Conservation (phyloP, 2,329 filamentous ascomycete genomes). For the Aaosphaeria pasadenensis region DNA sequence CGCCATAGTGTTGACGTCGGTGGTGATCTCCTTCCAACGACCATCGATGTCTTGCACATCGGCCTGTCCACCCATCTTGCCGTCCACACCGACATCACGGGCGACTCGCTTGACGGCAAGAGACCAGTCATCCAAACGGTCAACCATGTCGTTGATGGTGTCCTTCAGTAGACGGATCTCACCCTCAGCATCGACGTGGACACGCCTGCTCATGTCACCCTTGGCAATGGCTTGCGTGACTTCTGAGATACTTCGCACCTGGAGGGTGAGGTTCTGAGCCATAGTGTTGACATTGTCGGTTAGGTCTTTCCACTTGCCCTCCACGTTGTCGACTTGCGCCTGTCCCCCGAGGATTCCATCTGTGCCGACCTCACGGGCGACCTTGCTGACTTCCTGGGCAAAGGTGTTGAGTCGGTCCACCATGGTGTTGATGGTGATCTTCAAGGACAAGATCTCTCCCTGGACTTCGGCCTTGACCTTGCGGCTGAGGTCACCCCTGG, state of each 20-base stretch:
- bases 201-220: constrained; percentile 93
- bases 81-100: constrained; percentile 94
- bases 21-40: constrained; percentile 97
- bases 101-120: constrained; percentile 94
- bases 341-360: constrained; percentile 63
- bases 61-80: constrained; percentile 97
- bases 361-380: constrained; percentile 63
- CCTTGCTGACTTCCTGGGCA: constrained; percentile 64
- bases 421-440: constrained; percentile 79
- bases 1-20: constrained; percentile 89
- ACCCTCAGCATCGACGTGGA: constrained; percentile 90
- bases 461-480: constrained; percentile 53
- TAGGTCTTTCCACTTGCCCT: constrained; percentile 65
- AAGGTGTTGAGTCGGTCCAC: constrained; percentile 63
- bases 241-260: constrained; percentile 87
- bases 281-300: constrained; percentile 68
- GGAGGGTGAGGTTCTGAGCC: constrained; percentile 60
- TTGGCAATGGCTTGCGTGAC: constrained; percentile 94
- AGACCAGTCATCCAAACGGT: constrained; percentile 90
- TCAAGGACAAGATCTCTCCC: constrained; percentile 59
- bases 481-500: constrained; percentile 50
- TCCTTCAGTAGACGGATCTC: constrained; percentile 93
- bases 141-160: constrained; percentile 99
- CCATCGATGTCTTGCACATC: constrained; percentile 91
- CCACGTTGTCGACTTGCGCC: constrained; percentile 62